These are phyloP conservation scores for Holtermannia corniformis DNA, from an alignment of 768 basidiomycete species.

Conservation along the genomic window DNA sequence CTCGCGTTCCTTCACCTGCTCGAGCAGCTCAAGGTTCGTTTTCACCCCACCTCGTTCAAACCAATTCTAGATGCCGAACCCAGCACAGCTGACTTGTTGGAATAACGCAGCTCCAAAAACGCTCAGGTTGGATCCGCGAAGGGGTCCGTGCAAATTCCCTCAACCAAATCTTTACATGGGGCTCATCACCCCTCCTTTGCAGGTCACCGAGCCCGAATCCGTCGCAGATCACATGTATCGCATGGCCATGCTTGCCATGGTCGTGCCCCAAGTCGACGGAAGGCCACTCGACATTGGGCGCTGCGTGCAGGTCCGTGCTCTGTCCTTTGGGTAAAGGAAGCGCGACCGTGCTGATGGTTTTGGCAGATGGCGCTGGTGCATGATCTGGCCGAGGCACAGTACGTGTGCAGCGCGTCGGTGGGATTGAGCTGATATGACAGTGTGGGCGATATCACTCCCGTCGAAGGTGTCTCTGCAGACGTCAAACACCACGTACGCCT, in stretches of 20 bases:
- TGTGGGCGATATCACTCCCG: constrained; percentile 91
- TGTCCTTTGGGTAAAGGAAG: background rate
- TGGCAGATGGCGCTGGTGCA: constrained; percentile 86
- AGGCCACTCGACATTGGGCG: constrained; percentile 46
- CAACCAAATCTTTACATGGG: constrained; percentile 6
- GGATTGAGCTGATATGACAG: too few relatives aligned
- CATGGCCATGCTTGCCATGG: constrained; percentile 91
- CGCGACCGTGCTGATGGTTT: background rate
- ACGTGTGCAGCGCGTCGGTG: constrained; percentile 11
- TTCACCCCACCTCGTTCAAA: background rate
- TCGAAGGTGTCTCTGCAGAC: constrained; percentile 70
- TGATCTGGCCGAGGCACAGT: constrained; percentile 92
- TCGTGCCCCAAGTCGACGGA: constrained; percentile 66
- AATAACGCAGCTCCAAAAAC: constrained; percentile 71
- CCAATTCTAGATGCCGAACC: background rate
- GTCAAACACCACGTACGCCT: constrained; percentile 61
- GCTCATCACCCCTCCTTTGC: constrained; percentile 1
- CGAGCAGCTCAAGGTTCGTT: constrained; percentile 72
- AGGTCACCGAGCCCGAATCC: constrained; percentile 77
- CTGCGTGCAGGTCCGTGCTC: constrained; percentile 31
- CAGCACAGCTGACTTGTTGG: background rate
- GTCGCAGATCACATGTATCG: constrained; percentile 75
- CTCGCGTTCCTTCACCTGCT: constrained; percentile 86
- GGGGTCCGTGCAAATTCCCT: constrained; percentile 47
- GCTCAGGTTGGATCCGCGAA: constrained; percentile 89